Conservation (phyloP, 108 stramenopile species). For the Cyclotella kingstonii region DNA sequence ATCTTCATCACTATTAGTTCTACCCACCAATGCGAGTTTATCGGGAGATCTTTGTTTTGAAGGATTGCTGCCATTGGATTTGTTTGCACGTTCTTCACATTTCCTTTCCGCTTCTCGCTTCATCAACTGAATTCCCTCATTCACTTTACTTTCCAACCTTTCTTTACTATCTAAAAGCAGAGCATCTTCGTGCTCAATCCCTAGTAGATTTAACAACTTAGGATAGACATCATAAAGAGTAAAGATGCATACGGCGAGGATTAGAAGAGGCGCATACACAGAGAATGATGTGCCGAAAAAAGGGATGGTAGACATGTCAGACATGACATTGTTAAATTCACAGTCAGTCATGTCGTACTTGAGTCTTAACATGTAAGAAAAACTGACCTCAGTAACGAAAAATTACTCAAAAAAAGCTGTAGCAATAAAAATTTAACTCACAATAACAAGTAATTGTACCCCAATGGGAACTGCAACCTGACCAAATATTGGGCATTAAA, state of each 20-base stretch:
- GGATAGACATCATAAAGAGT: constrained; percentile 55
- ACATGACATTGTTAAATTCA: constrained; percentile 51
- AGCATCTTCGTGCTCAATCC: constrained; percentile 64
- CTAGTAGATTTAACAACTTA: constrained; percentile 40
- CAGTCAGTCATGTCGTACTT: constrained; percentile 51
- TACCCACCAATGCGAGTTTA: background rate
- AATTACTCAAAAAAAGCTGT: background rate
- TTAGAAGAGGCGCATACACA: constrained; percentile 57
- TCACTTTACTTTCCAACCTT: constrained; percentile 46
- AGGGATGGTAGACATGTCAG: constrained; percentile 55
- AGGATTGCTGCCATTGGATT: background rate
- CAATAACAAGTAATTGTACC: constrained; percentile 68
- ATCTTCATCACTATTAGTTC: background rate
- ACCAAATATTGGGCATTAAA: constrained; percentile 85
- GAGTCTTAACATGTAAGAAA: too few relatives aligned
- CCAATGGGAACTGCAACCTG: constrained; percentile 62
- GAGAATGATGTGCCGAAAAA: constrained; percentile 61
- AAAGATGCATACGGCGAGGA: constrained; percentile 49
- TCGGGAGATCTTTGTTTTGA: background rate
- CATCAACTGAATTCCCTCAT: constrained; percentile 55
- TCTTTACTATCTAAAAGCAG: constrained; percentile 47
- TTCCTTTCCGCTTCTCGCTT: constrained; percentile 39
- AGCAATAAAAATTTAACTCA: constrained; percentile 22
- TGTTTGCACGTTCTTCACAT: background rate
- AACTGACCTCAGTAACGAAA: too few relatives aligned